Base-by-base conservation (phyloP, 768 basidiomycete species). In the Scleroderma citrinum region DNA sequence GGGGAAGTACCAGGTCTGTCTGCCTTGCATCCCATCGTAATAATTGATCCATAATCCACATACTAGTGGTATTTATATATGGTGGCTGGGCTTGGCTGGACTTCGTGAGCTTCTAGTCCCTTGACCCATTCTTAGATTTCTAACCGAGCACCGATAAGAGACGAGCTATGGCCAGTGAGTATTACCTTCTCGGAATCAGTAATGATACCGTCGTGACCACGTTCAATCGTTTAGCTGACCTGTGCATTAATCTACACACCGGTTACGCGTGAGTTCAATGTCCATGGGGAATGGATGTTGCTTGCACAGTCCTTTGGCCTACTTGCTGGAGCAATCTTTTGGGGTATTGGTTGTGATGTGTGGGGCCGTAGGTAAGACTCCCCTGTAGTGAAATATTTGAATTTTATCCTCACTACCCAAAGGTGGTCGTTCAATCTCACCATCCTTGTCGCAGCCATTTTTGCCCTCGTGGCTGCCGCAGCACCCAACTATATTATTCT, bases 81-180 rank as follows among this genome's bases (percentile, higher is more conserved):
- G 45, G 81, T 85, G 23, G 75, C 83, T 16, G 85, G 83, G 2
- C 85, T 87, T 65, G 85, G 85, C 45, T 87, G 83, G 84, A 75
- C 86, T 50, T 78, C 82, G 83, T 85, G 62, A 63, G 82, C 71
- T 31, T 46, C 10, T 30, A 17, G 17, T 8, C 38, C 6, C 44
- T 44, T 17, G 20, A 30, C 7, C 12, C 6, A 44, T 13, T 36
- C 35, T 13, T 13, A 17, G 23, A 32, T 8, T 30, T 20, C 13
- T 39, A 6, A 39, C 45, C 4, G 8, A 29, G 23, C 38, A 32
- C n/a, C 16, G 26, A 47, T 5, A 58, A 82, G 84, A 14, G 84
- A 86, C 57, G 85, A 81, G 54, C 74, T 84, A 23, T 86, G 84
- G 85, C 83, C 82, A 17, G 83, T 86, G 56, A 51, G 80, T 60